Base-by-base conservation (phyloP, 2,329 filamentous ascomycete genomes). In the Penicillium thymicola region DNA sequence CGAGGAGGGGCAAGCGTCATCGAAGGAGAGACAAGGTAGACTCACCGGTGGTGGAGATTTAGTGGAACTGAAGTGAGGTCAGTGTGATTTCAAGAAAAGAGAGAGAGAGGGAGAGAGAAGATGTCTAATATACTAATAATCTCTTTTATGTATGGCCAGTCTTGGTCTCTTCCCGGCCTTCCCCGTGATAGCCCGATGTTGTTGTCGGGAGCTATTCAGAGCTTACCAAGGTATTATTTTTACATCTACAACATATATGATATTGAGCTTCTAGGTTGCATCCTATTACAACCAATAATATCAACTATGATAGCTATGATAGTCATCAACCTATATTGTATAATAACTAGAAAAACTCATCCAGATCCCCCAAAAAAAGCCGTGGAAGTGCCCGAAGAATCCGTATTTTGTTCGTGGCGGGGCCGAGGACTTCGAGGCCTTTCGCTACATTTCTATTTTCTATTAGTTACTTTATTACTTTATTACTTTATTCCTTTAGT, bases 31-130 rank as follows among this genome's bases (percentile, higher is more conserved):
- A 34, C 49, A 49, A 16, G 28, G 44, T 34, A 10, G 36, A 67
- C 71, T 74, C 71, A 75, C 72, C 72, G 72, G 61, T 66, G 58
- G 64, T 72, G 72, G 70, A 69, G 67, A 64, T 62, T 54, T 34
- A 23, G 58, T 53, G 55, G 59, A 58, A 58, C 63, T 69, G 65
- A 69, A 65, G 69, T 74, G 68, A 72, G 65, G 70, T 74, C 70
- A 73, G 66, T 46, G 69, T 74, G 71, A 72, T 69, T 65, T 67
- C 64, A 72, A 43, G 48, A 49, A 36, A 49, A 55, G 40, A 46
- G 34, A 56, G 25, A 47, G 27, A 28, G 5, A 32, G 11, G 10
- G 13, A 45, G 14, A 40, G 27, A 21, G 11, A 25, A 51, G 49
- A 44, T 46, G 32, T 55, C 32, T 42, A 59, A 58, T 47, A 42